Evolutionary conservation across 2,329 filamentous ascomycete genomes (phyloP), one percentile per base, ranked within the genome.

Genomic region (Colletotrichum lentis): DNA sequence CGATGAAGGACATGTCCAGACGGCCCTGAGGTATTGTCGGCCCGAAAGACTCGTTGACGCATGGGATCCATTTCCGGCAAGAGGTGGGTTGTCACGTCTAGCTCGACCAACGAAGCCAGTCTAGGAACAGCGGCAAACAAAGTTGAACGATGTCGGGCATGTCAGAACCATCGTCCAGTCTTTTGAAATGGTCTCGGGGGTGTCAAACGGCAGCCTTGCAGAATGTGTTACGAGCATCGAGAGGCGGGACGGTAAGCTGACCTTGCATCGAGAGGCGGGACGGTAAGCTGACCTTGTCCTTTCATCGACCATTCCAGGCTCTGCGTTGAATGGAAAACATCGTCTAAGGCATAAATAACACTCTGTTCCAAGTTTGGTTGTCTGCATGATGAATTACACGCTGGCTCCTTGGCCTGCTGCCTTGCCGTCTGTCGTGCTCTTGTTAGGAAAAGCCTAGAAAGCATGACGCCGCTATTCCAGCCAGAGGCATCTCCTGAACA

Each of bases 141-240:
- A 44, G n/a, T 37, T 47, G 12, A 8, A 31, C 43, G 44, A 16
- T 20, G 39, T 49, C 39, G 41, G 20, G 16, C 16, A n/a, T 37
- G 44, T 7, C 49, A 49, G 57, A 22, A 5, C 22, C 22, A 46
- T 64, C 44, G 16, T 46, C 47, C 53, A 43, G 41, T 65, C 27
- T 67, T 63, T 52, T 47, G 41, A 35, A 22, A n/a, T 47, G n/a
- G 54, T 39, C 35, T 16, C 44, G 54, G 35, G 47, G 35, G 44
- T 11, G 49, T 59, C 44, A 65, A 60, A 57, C 56, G 16, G 35
- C 56, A 69, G 66, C 62, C 56, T 69, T 67, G 62, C 66, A 62
- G 46, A 52, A 57, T n/a, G 53, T 56, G 50, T 49, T 22, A 39
- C 44, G 53, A 41, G 31, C 49, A 66, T 12, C 35, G 22, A 47